These are phyloP conservation scores for Leccinum sublutescens DNA, from an alignment of 768 basidiomycete genomes.

Conservation along the genomic window DNA sequence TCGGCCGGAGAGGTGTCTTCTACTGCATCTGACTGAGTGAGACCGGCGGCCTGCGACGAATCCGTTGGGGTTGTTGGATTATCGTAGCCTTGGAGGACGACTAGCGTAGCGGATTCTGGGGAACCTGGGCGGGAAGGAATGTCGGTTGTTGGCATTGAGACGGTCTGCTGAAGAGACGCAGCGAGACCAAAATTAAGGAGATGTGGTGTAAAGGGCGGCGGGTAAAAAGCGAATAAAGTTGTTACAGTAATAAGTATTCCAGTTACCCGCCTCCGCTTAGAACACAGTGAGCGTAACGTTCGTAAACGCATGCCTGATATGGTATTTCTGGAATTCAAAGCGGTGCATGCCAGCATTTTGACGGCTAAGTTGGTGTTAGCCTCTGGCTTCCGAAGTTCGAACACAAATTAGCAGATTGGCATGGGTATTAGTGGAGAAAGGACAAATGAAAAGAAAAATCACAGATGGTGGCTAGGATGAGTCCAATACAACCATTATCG, in stretches of 20 bases:
- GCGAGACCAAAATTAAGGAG: slow-evolving; percentile 7
- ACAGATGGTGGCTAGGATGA: too few species aligned
- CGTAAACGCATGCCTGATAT: slow-evolving; percentile 33
- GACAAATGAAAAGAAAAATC: too few species aligned
- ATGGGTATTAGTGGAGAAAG: too few species aligned
- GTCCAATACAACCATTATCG: not conserved
- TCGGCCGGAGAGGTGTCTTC: slow-evolving; percentile 7
- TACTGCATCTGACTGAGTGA: not conserved
- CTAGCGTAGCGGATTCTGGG: slow-evolving; percentile 31
- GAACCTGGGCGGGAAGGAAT: slow-evolving; percentile 17
- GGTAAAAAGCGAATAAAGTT: slow-evolving; percentile 15
- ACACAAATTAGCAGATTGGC: too few species aligned
- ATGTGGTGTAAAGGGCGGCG: slow-evolving; percentile 10
- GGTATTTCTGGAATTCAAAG: slow-evolving; percentile 10
- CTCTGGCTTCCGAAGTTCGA: too few species aligned
- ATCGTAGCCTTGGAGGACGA: slow-evolving; percentile 27
- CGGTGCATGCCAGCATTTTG: not conserved
- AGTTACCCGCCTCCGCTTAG: slow-evolving; percentile 14
- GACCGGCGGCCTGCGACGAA: slow-evolving; percentile 1
- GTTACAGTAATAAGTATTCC: not conserved
- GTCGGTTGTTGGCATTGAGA: slow-evolving; percentile 11
- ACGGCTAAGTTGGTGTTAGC: not conserved
- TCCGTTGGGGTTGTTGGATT: not conserved
- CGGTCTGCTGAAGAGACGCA: not conserved
- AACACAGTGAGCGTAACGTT: slow-evolving; percentile 20